Conservation (phyloP, 1,139 yeast species). For the Sugiyamaella japonica region DNA sequence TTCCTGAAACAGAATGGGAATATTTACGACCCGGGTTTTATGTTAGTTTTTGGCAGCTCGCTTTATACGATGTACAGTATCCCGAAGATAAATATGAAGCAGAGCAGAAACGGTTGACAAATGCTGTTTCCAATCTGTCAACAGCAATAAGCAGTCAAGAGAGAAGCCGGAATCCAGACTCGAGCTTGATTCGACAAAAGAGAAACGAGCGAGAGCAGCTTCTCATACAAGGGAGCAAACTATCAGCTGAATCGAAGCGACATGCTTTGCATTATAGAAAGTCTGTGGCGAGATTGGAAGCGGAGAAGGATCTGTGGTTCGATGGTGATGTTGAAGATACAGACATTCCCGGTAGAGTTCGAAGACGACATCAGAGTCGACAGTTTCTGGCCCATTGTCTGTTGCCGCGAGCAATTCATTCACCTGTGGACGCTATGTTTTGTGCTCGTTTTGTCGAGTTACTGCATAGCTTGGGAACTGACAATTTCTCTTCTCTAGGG, state of each 20-base stretch:
- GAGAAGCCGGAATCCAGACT: conserved; percentile 8
- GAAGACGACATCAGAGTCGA: conserved; percentile 36
- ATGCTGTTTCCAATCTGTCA: not conserved
- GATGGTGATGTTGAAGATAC: conserved; percentile 27
- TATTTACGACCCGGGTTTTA: conserved; percentile 51
- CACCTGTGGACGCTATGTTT: conserved; percentile 83
- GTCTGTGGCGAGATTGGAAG: conserved; percentile 36
- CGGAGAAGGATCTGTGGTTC: conserved; percentile 43
- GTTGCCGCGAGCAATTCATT: conserved; percentile 73
- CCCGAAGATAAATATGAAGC: conserved; percentile 53
- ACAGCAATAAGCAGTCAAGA: not conserved
- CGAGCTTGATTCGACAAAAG: conserved; percentile 19
- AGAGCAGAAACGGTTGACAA: conserved; percentile 42
- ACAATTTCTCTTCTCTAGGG: conserved; percentile 48
- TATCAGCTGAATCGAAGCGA: conserved; percentile 36
- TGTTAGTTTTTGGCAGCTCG: conserved; percentile 69
- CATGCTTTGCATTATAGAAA: conserved; percentile 41
- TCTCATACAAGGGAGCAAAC: conserved; percentile 28
- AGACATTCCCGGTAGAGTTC: conserved; percentile 30
- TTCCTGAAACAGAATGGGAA: conserved; percentile 42
- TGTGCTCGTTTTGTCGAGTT: conserved; percentile 60
- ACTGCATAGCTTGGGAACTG: conserved; percentile 48
- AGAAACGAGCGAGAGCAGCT: conserved; percentile 28
- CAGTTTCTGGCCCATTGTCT: conserved; percentile 63
- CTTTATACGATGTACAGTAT: conserved; percentile 71